Conservation (phyloP, 2,329 filamentous ascomycete genomes). For the Aspergillus persii region DNA sequence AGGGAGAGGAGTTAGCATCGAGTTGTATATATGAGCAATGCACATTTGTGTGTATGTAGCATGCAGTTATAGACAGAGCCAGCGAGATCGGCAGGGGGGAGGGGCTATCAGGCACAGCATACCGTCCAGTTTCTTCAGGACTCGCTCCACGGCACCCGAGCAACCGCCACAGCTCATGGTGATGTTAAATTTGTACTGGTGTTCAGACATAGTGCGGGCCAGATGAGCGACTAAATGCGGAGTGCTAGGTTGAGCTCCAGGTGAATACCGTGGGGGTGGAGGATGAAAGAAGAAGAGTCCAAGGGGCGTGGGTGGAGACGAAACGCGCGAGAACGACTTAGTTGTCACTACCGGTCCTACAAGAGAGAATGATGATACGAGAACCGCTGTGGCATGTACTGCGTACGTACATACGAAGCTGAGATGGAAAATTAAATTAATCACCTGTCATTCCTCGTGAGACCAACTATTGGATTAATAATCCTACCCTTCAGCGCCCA, state of each 20-base stretch:
- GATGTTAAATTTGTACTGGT: constrained; percentile 94
- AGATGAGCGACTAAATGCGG: background rate
- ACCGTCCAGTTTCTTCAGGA: constrained; percentile 91
- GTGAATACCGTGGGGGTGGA: background rate
- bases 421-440: background rate
- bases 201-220: constrained; percentile 58
- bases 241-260: background rate
- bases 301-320: background rate
- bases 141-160: constrained; percentile 88
- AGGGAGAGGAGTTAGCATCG: background rate
- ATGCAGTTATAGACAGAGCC: background rate
- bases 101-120: constrained; percentile 26
- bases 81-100: background rate
- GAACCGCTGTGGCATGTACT: background rate
- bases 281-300: background rate
- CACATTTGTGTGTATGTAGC: background rate
- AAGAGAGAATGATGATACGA: background rate
- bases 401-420: background rate
- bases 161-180: constrained; percentile 94
- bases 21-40: background rate
- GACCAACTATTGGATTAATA: background rate
- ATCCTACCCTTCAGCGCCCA: background rate
- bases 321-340: background rate
- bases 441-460: background rate
- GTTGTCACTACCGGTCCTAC: background rate